Evolutionary conservation across 495 filamentous ascomycete species (phyloP).

Genomic region (Penicillium robsamsonii): DNA sequence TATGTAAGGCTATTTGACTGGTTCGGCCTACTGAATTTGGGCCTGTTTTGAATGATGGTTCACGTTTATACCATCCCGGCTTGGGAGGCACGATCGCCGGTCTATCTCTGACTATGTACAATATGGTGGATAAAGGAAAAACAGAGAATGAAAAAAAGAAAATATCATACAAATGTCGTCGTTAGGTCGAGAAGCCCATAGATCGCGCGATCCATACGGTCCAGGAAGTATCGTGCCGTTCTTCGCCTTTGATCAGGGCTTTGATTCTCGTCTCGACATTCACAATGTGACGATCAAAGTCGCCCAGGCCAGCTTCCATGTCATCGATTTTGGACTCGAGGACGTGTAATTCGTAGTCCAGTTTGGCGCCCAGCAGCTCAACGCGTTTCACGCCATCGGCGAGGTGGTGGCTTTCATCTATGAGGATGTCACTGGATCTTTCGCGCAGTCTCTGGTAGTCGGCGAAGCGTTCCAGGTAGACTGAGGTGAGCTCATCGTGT

Average conservation of each 20-base stretch:
- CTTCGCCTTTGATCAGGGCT: constrained; percentile 62
- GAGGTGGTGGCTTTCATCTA: constrained; percentile 62
- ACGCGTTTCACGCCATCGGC: constrained; percentile 77
- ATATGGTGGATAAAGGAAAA: constrained; percentile 24
- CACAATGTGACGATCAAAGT: constrained; percentile 78
- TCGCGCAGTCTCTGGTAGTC: constrained; percentile 64
- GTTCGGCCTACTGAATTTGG: constrained; percentile 8
- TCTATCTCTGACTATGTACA: constrained; percentile 32
- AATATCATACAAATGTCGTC: constrained; percentile 23
- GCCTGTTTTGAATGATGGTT: constrained; percentile 17
- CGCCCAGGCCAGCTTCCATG: constrained; percentile 76
- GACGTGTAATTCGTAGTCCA: constrained; percentile 89
- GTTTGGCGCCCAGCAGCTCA: constrained; percentile 77
- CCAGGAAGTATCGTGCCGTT: constrained; percentile 62
- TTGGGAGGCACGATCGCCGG: constrained; percentile 19
- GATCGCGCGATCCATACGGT: constrained; percentile 46
- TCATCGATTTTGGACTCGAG: constrained; percentile 82
- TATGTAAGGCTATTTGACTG: constrained; percentile 11
- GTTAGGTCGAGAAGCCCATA: constrained; percentile 30
- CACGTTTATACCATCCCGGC: constrained; percentile 26
- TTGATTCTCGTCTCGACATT: constrained; percentile 73
- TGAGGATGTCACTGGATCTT: constrained; percentile 62
- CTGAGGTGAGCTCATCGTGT: constrained; percentile 61
- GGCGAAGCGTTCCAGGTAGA: constrained; percentile 66
- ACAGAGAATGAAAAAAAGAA: constrained; percentile 14